These are phyloP conservation scores for Agrocybe pediades DNA, from an alignment of 768 basidiomycete species.

Conservation along the genomic window DNA sequence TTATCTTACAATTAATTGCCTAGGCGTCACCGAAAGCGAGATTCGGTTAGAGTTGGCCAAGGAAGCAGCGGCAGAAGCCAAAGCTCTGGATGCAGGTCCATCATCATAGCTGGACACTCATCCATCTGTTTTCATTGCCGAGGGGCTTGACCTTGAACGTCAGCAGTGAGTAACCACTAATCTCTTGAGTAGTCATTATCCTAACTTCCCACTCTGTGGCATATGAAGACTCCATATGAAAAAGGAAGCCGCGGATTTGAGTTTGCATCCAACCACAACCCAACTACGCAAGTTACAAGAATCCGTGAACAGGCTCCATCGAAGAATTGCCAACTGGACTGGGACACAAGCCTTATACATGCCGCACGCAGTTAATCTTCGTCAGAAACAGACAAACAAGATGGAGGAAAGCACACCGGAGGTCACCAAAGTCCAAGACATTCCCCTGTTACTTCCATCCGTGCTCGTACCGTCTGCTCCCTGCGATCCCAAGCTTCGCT, in stretches of 20 bases:
- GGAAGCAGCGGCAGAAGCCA: background rate
- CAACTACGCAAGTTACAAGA: slow-evolving; percentile 7
- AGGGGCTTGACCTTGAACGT: slow-evolving; percentile 8
- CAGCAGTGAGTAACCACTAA: slow-evolving; percentile 14
- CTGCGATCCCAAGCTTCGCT: background rate
- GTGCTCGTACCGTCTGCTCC: background rate
- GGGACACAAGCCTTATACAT: slow-evolving; percentile 9
- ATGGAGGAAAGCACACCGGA: background rate
- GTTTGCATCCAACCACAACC: slow-evolving; percentile 3
- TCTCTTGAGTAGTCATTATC: too few species aligned
- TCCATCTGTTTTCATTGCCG: background rate
- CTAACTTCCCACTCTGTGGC: background rate
- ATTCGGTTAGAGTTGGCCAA: slow-evolving; percentile 3
- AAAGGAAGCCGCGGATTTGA: background rate
- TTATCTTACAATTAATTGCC: background rate
- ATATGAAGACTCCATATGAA: background rate
- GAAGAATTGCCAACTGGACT: slow-evolving; percentile 10
- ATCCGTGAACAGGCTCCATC: slow-evolving; percentile 1
- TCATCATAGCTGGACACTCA: background rate
- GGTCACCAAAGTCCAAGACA: background rate
- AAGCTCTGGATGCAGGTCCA: background rate
- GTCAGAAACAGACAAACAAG: background rate
- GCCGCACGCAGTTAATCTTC: background rate
- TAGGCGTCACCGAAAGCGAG: background rate
- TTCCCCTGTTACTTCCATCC: slow-evolving; percentile 9